Evolutionary conservation across 2,329 filamentous ascomycete genomes (phyloP).

Genomic region (Corinectria fuckeliana): DNA sequence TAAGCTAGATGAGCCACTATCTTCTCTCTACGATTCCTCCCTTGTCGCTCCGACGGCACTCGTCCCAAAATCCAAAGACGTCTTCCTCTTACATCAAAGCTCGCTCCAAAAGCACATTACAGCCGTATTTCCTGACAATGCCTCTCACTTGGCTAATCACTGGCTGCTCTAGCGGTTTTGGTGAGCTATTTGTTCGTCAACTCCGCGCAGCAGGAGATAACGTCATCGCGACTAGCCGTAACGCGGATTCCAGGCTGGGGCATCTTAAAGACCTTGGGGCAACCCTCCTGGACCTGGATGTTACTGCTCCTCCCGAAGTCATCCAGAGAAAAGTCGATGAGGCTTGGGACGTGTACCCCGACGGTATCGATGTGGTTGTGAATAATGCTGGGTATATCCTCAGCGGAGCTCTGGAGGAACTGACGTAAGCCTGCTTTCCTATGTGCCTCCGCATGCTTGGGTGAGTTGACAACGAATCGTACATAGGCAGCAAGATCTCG

Average conservation of each 20-base stretch:
- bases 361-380: slow-evolving; percentile 46
- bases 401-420: slow-evolving; percentile 35
- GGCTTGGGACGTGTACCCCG: slow-evolving; percentile 29
- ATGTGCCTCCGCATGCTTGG: rapidly evolving
- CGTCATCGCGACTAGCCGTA: slow-evolving; percentile 50
- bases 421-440: slow-evolving; percentile 21
- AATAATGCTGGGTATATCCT: slow-evolving; percentile 48
- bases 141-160: slow-evolving; percentile 49
- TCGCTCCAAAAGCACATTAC: neutral
- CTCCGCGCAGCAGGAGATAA: slow-evolving; percentile 47
- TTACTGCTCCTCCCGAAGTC: neutral
- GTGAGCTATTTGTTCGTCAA: slow-evolving; percentile 45
- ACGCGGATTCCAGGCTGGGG: slow-evolving; percentile 41
- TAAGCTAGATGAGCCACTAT: too few relatives aligned
- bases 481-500: slow-evolving; percentile 34
- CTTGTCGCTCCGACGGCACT: too few relatives aligned
- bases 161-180: slow-evolving; percentile 53
- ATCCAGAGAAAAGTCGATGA: slow-evolving; percentile 24
- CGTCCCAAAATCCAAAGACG: too few relatives aligned
- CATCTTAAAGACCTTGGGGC: slow-evolving; percentile 40
- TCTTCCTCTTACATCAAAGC: too few relatives aligned
- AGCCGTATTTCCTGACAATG: slow-evolving; percentile 1
- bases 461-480: neutral
- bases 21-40: too few relatives aligned
- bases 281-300: slow-evolving; percentile 29